These are phyloP conservation scores for Aspergillus panamensis DNA, from an alignment of 495 filamentous ascomycete genomes.

Conservation along the genomic window DNA sequence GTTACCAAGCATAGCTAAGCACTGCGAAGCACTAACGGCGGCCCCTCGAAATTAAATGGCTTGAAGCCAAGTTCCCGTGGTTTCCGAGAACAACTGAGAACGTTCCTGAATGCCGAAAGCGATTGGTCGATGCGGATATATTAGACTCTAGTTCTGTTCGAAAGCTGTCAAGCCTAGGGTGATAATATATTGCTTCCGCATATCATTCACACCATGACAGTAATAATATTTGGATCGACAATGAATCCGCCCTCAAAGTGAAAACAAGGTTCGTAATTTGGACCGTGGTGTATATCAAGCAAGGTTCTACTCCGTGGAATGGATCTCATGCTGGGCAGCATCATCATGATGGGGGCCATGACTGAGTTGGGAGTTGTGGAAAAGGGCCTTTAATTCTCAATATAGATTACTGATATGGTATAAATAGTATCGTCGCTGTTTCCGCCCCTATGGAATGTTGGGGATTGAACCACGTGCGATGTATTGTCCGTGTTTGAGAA, in stretches of 20 bases:
- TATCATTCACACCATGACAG: neutral
- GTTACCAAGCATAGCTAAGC: constrained; percentile 2
- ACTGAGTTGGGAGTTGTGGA: neutral
- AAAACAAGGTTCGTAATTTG: neutral
- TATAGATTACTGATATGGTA: neutral
- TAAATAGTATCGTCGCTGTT: neutral
- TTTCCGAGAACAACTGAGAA: neutral
- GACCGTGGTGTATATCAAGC: neutral
- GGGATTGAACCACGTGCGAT: constrained; percentile 12
- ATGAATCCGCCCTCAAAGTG: neutral
- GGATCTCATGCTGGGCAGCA: neutral
- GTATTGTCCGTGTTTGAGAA: constrained; percentile 2
- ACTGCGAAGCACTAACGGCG: constrained; percentile 3
- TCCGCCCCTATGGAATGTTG: constrained; percentile 10
- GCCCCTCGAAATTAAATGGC: constrained; percentile 1
- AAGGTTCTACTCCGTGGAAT: constrained; percentile 4
- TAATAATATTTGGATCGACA: neutral
- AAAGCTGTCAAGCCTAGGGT: neutral
- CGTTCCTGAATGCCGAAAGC: constrained; percentile 1
- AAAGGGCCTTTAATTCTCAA: neutral
- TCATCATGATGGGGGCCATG: neutral
- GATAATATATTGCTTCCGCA: neutral
- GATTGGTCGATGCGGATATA: constrained; percentile 2
- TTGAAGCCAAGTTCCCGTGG: neutral
- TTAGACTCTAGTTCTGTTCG: neutral